Evolutionary conservation across 2,329 filamentous ascomycete genomes (phyloP).

Genomic region (Cadophora luteo-olivacea): DNA sequence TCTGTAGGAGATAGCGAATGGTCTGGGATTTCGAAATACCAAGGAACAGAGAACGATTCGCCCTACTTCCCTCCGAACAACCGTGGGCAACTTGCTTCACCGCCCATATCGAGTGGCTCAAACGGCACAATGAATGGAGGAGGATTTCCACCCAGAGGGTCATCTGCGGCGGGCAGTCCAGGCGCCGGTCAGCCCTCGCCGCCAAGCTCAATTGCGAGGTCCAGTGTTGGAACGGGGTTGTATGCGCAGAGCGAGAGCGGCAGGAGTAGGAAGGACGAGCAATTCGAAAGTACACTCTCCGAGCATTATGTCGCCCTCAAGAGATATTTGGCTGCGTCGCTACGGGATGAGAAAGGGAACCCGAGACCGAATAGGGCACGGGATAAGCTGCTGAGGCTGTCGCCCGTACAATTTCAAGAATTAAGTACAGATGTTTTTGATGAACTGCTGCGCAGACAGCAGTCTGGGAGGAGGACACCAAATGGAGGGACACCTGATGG

Average conservation of each 20-base stretch:
- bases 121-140: conserved; percentile 67
- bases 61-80: conserved; percentile 57
- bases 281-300: conserved; percentile 66
- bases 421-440: conserved; percentile 98
- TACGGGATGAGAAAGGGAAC: conserved; percentile 76
- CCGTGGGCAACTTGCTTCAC: conserved; percentile 69
- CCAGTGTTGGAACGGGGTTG: conserved; percentile 78
- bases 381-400: conserved; percentile 91
- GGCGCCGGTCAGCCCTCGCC: conserved; percentile 72
- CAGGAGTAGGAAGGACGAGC: conserved; percentile 69
- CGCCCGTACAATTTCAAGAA: conserved; percentile 93
- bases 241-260: conserved; percentile 73
- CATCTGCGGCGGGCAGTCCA: conserved; percentile 52
- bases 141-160: conserved; percentile 58
- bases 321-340: conserved; percentile 66
- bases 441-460: conserved; percentile 87
- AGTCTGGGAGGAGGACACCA: conserved; percentile 61
- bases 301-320: conserved; percentile 85
- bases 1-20: conserved; percentile 85
- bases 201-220: conserved; percentile 85
- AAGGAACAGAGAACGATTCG: conserved; percentile 54
- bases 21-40: conserved; percentile 74
- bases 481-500: conserved; percentile 55
- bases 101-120: conserved; percentile 71
- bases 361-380: conserved; percentile 85